These are phyloP conservation scores for Pseudozyma tsukubaensis DNA, from an alignment of 1,284 basidiomycete species.

Conservation along the genomic window DNA sequence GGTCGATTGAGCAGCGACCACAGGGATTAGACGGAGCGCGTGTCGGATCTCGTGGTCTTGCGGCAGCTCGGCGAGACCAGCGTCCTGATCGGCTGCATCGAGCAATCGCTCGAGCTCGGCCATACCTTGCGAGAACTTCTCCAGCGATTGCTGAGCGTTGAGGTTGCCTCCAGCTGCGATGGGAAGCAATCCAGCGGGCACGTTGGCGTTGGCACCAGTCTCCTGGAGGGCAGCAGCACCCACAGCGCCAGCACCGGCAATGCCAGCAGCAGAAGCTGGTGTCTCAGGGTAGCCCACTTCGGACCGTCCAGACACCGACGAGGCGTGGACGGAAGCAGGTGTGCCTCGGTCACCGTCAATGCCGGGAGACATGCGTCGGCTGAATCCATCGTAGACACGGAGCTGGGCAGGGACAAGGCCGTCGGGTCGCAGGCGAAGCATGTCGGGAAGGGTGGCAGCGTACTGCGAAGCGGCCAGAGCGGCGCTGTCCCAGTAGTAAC, in stretches of 20 bases:
- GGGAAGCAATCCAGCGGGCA: constrained; percentile 29
- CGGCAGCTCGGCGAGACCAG: constrained; percentile 69
- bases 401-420: constrained; percentile 86
- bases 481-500: constrained; percentile 64
- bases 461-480: constrained; percentile 74
- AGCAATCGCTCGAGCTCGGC: constrained; percentile 64
- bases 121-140: constrained; percentile 66
- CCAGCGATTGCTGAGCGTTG: constrained; percentile 63
- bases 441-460: constrained; percentile 84
- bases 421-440: constrained; percentile 83
- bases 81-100: constrained; percentile 48
- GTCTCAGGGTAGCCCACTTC: constrained; percentile 35
- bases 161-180: constrained; percentile 30
- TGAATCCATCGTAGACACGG: constrained; percentile 94
- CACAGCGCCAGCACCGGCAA: constrained; percentile 21
- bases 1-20: constrained; percentile 80
- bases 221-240: constrained; percentile 28
- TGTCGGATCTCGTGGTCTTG: constrained; percentile 86
- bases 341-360: constrained; percentile 42
- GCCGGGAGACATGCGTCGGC: constrained; percentile 52
- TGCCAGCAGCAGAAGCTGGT: constrained; percentile 12
- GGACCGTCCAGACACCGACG: constrained; percentile 38
- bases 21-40: constrained; percentile 82
- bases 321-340: constrained; percentile 50
- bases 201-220: constrained; percentile 22